phyloP scores from a whole-genome alignment of 257 asterid genomes.

The Verbascum thapsus region DNA sequence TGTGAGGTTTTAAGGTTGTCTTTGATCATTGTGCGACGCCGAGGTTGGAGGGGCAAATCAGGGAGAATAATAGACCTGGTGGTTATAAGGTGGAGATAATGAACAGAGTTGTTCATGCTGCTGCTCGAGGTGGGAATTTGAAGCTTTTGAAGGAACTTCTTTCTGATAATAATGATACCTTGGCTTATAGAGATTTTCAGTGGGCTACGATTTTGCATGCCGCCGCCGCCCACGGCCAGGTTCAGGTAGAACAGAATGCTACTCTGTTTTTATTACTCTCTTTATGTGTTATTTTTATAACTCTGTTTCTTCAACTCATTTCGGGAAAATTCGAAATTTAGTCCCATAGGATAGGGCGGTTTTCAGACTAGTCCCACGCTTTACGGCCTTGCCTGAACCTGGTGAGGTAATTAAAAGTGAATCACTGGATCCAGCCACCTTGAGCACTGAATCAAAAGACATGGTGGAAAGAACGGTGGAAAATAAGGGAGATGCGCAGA shows the following conservation, averaged over 20 bases:
- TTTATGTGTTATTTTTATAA: background rate
- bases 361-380: too few relatives aligned
- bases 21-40: slow-evolving; percentile 71
- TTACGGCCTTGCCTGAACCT: slow-evolving; percentile 32
- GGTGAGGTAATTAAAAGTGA: slow-evolving; percentile 44
- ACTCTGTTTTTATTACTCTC: background rate
- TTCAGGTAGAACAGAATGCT: slow-evolving; percentile 58
- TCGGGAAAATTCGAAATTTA: too few relatives aligned
- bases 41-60: slow-evolving; percentile 54
- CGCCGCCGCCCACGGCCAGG: slow-evolving; percentile 88
- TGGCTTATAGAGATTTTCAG: slow-evolving; percentile 66
- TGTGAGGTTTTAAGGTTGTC: slow-evolving; percentile 57
- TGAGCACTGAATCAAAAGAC: slow-evolving; percentile 40
- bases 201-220: slow-evolving; percentile 86
- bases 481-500: slow-evolving; percentile 46
- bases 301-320: slow-evolving; percentile 1
- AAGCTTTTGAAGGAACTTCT: slow-evolving; percentile 69
- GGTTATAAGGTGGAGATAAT: slow-evolving; percentile 80
- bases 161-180: slow-evolving; percentile 52
- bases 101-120: slow-evolving; percentile 88
- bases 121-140: slow-evolving; percentile 96
- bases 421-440: slow-evolving; percentile 28
- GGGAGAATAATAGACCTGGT: slow-evolving; percentile 64
- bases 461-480: slow-evolving; percentile 48
- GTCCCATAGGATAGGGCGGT: too few relatives aligned